Base-by-base conservation (phyloP, 129 eudicot genomes). In the Ambrosia artemisiifolia region DNA sequence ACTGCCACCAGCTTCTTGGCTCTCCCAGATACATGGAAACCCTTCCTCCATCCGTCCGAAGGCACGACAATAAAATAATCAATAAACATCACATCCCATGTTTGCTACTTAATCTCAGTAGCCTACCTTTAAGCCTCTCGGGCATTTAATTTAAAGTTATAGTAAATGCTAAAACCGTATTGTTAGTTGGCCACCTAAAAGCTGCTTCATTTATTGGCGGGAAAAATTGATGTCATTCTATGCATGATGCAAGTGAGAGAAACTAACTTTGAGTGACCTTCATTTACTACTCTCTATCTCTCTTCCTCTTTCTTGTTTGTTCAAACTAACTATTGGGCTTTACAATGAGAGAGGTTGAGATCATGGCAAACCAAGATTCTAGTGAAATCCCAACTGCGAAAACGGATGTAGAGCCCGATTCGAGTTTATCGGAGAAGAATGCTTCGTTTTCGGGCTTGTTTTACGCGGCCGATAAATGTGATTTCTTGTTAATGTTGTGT, bases 401-500 rank as follows among this genome's bases (percentile, higher is more conserved):
- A 57, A 42, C 10, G 44, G 83, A 85, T 20, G 46, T 28, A 33
- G 64, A 78, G 24, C 70, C 81, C 12, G 77, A 76, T 54, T 67
- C 86, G 68, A 63, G 54, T 70, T 69, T 56, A 72, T 63, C 68
- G 32, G 49, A 57, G 17, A 80, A 65, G 42, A 60, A 19, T 28
- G 83, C 84, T 65, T 74, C 92, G 1, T 73, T 85, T 35, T 66
- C 81, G 35, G 81, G 88, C 46, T 81, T 91, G 36, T 88, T 88
- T 84, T 79, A 82, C 55, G 92, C 88, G 18, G 95, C 97, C 5
- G 97, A 91, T 75, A 80, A 64, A 66, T 71, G 79, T 32, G 97
- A 91, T 20, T 82, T 80, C 32, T 47, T 88, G 18, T 75, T 91
- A 85, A 91, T 91, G 92, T 77, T 91, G 69, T 66, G 85, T 59